These are phyloP conservation scores for Ceratopteris richardii DNA, from an alignment of 75 land plant species.

Conservation along the genomic window DNA sequence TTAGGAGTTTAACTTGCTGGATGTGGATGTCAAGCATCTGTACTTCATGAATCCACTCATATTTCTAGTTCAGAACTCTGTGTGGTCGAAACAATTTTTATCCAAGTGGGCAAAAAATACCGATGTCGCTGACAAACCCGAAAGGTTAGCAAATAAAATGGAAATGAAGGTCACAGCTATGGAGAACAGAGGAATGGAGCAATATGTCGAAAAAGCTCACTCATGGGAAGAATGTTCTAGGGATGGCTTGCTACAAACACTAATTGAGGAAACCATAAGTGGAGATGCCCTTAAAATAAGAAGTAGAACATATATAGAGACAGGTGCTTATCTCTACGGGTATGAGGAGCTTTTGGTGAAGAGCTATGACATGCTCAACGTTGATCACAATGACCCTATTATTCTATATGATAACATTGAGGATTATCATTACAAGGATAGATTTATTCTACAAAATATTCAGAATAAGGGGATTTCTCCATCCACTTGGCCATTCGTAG, in stretches of 20 bases:
- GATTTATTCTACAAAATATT: too few species aligned
- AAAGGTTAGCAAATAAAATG: neutral
- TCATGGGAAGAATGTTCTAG: too few species aligned
- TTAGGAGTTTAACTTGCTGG: too few species aligned
- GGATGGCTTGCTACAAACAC: neutral
- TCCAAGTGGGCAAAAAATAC: conserved; percentile 4
- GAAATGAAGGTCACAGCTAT: neutral
- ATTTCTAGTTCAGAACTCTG: conserved; percentile 16
- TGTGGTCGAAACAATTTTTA: conserved; percentile 18
- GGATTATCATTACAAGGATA: too few species aligned
- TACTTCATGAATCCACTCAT: conserved; percentile 25
- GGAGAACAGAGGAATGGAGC: neutral
- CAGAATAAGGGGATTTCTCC: neutral
- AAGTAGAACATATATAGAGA: conserved; percentile 8
- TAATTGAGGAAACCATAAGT: neutral
- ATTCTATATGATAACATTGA: too few species aligned
- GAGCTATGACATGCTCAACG: conserved; percentile 17
- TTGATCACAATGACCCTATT: neutral
- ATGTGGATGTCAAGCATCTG: too few species aligned
- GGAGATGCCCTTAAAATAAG: neutral
- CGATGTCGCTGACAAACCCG: neutral
- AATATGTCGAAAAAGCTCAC: neutral
- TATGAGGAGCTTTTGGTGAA: conserved; percentile 18
- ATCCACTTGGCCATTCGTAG: conserved; percentile 26
- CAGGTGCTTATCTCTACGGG: conserved; percentile 15